Percentiles rank a stretch among this genome's conserved stretches.
Conservation (phyloP, 2,329 filamentous ascomycete genomes). For the Hypoxylon sp. region DNA sequence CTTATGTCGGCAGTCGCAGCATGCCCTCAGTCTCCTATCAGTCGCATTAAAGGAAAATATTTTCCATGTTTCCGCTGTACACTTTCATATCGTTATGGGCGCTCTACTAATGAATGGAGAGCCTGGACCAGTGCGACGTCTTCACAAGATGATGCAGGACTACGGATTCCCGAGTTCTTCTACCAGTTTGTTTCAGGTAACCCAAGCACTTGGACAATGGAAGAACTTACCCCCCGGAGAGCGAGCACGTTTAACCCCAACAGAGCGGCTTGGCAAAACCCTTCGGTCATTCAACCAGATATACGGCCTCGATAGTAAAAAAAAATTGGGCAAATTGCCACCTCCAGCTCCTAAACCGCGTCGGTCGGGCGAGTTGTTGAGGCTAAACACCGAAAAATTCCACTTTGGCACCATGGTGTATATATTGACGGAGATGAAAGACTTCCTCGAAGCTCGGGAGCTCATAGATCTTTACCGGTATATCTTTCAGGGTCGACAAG, state of each 20-base stretch:
- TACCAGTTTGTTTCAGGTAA: constrained; percentile 60
- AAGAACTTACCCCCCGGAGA: constrained; percentile 49
- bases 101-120: constrained; percentile 65
- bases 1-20: constrained; percentile 64
- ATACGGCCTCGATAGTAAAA: constrained; percentile 43
- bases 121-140: constrained; percentile 58
- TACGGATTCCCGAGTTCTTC: constrained; percentile 61
- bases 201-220: constrained; percentile 60
- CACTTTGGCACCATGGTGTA: constrained; percentile 61
- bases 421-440: constrained; percentile 60
- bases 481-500: constrained; percentile 56
- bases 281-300: constrained; percentile 57
- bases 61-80: constrained; percentile 64
- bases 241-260: constrained; percentile 38
- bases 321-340: constrained; percentile 25
- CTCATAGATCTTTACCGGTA: constrained; percentile 70
- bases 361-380: constrained; percentile 41
- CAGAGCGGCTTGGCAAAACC: constrained; percentile 54
- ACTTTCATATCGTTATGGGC: constrained; percentile 69
- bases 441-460: constrained; percentile 69
- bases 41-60: constrained; percentile 61
- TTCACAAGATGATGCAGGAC: constrained; percentile 62
- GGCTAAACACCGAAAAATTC: constrained; percentile 43
- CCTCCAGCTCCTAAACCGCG: constrained; percentile 14
- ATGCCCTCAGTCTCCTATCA: constrained; percentile 65